phyloP scores from a whole-genome alignment of 2,329 filamentous ascomycete genomes.

The Graphilbum sp. region DNA sequence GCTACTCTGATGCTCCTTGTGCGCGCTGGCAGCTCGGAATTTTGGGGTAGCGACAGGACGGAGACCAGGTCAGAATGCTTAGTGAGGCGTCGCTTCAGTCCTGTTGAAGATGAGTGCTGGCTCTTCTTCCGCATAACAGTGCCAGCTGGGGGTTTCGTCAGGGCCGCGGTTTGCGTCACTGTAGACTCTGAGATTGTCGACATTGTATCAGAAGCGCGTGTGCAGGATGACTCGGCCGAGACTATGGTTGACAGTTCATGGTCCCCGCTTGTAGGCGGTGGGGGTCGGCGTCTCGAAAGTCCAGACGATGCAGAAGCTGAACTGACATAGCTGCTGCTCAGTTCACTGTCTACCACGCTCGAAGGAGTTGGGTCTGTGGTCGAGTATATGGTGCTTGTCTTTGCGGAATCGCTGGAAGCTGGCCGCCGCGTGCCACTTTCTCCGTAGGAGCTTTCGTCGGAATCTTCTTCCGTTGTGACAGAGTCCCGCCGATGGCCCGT shows the following conservation, averaged over 20 bases:
- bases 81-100: constrained; percentile 60
- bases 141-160: constrained; percentile 30
- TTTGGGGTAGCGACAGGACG: constrained; percentile 60
- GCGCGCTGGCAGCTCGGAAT: constrained; percentile 36
- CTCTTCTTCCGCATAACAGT: constrained; percentile 27
- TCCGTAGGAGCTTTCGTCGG: constrained; percentile 11
- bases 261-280: constrained; percentile 37
- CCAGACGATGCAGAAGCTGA: constrained; percentile 8
- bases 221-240: constrained; percentile 32
- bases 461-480: constrained; percentile 5
- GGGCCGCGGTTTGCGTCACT: constrained; percentile 33
- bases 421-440: constrained; percentile 13
- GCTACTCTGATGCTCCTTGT: constrained; percentile 58
- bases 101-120: constrained; percentile 26
- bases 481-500: neutral
- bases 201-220: constrained; percentile 29
- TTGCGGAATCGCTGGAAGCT: constrained; percentile 16
- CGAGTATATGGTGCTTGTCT: constrained; percentile 12
- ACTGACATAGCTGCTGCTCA: constrained; percentile 10
- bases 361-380: constrained; percentile 10
- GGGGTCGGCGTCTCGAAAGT: constrained; percentile 18
- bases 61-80: constrained; percentile 92
- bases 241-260: constrained; percentile 42
- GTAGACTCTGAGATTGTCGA: constrained; percentile 34
- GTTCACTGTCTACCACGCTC: constrained; percentile 8